Evolutionary conservation across 495 filamentous ascomycete species (phyloP), one percentile per base, ranked within the genome.

Genomic region (Physcia stellaris): DNA sequence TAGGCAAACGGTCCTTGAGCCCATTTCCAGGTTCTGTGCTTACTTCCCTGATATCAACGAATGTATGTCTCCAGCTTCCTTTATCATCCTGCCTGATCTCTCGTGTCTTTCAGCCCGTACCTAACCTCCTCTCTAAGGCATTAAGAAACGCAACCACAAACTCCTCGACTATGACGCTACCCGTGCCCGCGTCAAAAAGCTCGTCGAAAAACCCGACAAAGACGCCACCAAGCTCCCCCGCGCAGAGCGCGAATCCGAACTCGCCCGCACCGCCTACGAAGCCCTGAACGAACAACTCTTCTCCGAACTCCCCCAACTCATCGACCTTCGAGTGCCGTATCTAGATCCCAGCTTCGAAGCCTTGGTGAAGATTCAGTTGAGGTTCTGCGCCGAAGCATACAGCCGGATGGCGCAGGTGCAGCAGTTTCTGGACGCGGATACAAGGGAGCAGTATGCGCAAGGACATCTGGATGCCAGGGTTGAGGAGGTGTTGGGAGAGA

Each of bases 31-130:
- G 32, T 98, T 96, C 64, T 96, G 90, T 58, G 84, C 86, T 39
- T 98, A 98, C 64, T 98, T 98, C 62, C 92, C 92, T 4, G 90
- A 98, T 55, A 87, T 96, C 47, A 98, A 98, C 59, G 86, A 94
- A 63, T 96, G 92, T 81, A 66, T 34, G 73, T 45, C n/a, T 21
- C 18, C 28, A 33, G 15, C 13, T 17, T 6, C 35, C 6, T 35
- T 34, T 24, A 26, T 39, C 32, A 24, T 18, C 37, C 32, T 15
- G 10, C 30, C 20, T 42, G 2, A 13, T 6, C 5, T 26, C 16
- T 26, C 24, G 31, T 27, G 23, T 9, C n/a, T 26, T 33, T 28
- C 18, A 4, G 15, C 10, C 10, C 40, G 9, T 35, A 21, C 29
- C n/a, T 1, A 26, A 35, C 22, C 12, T 20, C 11, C 16, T 33